phyloP scores from a whole-genome alignment of 2,329 filamentous ascomycete genomes.

The Cladosporium colombiae region DNA sequence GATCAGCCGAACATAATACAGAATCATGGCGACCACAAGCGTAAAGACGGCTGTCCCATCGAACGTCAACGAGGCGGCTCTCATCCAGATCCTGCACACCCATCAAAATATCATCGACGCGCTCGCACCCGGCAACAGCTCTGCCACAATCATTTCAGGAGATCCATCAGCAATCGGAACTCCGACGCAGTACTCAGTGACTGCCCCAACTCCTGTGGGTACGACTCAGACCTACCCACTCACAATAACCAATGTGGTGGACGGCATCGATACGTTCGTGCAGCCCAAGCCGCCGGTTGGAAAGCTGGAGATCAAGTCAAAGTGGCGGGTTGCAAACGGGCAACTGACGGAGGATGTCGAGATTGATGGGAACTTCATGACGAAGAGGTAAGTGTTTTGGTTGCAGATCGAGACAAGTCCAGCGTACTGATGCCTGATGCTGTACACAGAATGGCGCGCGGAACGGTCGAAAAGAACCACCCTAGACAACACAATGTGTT shows the following conservation, averaged over 20 bases:
- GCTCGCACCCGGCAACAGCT: slow-evolving; percentile 39
- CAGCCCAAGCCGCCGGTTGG: slow-evolving; percentile 44
- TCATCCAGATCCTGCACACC: slow-evolving; percentile 42
- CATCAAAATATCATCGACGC: slow-evolving; percentile 44
- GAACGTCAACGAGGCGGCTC: slow-evolving; percentile 29
- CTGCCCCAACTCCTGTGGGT: slow-evolving; percentile 44
- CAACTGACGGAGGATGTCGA: slow-evolving; percentile 41
- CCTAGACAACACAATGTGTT: slow-evolving; percentile 41
- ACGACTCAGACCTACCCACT: slow-evolving; percentile 43
- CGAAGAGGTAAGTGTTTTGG: slow-evolving; percentile 36
- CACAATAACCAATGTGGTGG: slow-evolving; percentile 40
- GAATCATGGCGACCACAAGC: slow-evolving; percentile 36
- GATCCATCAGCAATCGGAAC: slow-evolving; percentile 29
- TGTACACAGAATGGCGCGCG: slow-evolving; percentile 37
- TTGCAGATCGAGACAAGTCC: no score
- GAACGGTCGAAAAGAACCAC: slow-evolving; percentile 44
- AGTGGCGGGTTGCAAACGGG: slow-evolving; percentile 40
- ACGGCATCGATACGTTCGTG: slow-evolving; percentile 41
- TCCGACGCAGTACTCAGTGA: slow-evolving; percentile 39
- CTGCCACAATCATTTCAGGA: slow-evolving; percentile 38
- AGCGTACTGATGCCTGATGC: not conserved
- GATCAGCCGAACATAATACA: not conserved
- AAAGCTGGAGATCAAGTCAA: slow-evolving; percentile 40
- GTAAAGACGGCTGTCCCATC: slow-evolving; percentile 39
- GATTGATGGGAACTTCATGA: slow-evolving; percentile 46